Evolutionary conservation across 2,329 filamentous ascomycete species (phyloP).

Genomic region (Aspergillus vadensis): DNA sequence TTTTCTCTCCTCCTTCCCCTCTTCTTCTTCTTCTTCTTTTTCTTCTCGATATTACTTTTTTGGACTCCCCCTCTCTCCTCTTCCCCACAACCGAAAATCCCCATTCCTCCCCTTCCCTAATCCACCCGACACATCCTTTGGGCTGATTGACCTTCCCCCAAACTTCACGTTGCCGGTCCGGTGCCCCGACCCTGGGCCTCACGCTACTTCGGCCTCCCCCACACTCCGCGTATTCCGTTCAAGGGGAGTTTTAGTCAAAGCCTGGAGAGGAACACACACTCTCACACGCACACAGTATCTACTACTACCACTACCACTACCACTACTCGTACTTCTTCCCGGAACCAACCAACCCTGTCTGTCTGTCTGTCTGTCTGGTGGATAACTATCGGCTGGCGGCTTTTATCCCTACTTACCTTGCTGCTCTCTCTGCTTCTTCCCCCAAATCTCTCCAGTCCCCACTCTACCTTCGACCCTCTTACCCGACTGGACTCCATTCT

Average conservation of each 20-base stretch:
- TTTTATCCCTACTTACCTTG: neutral
- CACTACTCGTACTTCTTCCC: neutral
- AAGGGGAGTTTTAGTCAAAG: conserved; percentile 15
- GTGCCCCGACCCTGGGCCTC: conserved; percentile 31
- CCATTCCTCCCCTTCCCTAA: neutral
- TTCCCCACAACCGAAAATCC: neutral
- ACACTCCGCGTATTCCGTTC: conserved; percentile 37
- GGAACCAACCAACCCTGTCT: neutral
- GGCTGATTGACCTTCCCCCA: neutral
- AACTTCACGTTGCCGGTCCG: conserved; percentile 31
- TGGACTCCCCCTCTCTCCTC: conserved; percentile 18
- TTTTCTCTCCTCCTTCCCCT: conserved; percentile 12
- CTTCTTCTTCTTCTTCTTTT: conserved; percentile 13
- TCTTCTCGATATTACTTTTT: conserved; percentile 12
- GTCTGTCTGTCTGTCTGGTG: neutral
- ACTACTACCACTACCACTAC: too few relatives aligned
- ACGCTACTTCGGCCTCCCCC: conserved; percentile 32
- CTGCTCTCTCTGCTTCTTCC: conserved; percentile 4
- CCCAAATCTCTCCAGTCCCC: conserved; percentile 8
- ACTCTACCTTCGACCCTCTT: neutral
- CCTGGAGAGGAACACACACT: neutral
- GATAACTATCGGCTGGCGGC: neutral
- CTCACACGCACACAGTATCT: neutral
- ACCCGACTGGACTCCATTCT: conserved; percentile 5
- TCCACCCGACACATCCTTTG: conserved; percentile 1